Percentiles rank a stretch among this genome's conserved stretches.
Evolutionary conservation across 2,329 filamentous ascomycete genomes (phyloP).

Genomic region (Corynespora cassiicola): DNA sequence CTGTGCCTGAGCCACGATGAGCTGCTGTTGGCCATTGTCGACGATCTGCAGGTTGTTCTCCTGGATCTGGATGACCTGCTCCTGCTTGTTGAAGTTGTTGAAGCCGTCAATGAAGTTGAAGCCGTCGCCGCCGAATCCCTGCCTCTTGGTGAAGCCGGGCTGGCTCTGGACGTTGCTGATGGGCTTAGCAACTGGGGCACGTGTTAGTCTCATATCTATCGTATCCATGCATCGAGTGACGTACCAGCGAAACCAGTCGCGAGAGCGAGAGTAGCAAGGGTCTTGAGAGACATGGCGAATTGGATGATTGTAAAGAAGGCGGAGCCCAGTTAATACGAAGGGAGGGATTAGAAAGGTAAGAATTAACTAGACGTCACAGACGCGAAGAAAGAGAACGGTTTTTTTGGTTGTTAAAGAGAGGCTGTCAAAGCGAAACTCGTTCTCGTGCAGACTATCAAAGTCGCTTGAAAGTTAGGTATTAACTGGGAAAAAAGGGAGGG

Average conservation of each 20-base stretch:
- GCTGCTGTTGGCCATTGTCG: constrained; percentile 30
- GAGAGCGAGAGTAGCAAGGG: constrained; percentile 31
- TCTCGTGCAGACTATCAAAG: constrained; percentile 44
- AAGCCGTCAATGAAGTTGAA: constrained; percentile 41
- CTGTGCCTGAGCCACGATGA: constrained; percentile 33
- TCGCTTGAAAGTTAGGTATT: constrained; percentile 34
- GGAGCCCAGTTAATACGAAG: constrained; percentile 26
- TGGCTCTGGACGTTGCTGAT: constrained; percentile 23
- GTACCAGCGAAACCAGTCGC: constrained; percentile 42
- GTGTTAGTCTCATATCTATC: constrained; percentile 16
- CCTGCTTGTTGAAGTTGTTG: constrained; percentile 37
- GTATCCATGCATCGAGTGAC: too few relatives aligned
- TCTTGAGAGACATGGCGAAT: constrained; percentile 34
- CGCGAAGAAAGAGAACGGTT: constrained; percentile 25
- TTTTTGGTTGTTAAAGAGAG: constrained; percentile 26
- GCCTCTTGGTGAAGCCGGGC: constrained; percentile 24
- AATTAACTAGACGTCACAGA: constrained; percentile 40
- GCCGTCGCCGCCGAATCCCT: constrained; percentile 24
- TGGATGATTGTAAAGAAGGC: constrained; percentile 5
- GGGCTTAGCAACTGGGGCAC: constrained; percentile 30
- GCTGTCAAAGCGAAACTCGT: constrained; percentile 15
- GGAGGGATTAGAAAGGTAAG: constrained; percentile 28
- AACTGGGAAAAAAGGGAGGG: constrained; percentile 22
- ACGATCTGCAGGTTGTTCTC: constrained; percentile 33
- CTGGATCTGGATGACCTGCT: constrained; percentile 35